Percentiles rank a stretch among this genome's conserved stretches.
Evolutionary conservation across 2,329 filamentous ascomycete genomes (phyloP).

Genomic region (Xylariaceae sp.): DNA sequence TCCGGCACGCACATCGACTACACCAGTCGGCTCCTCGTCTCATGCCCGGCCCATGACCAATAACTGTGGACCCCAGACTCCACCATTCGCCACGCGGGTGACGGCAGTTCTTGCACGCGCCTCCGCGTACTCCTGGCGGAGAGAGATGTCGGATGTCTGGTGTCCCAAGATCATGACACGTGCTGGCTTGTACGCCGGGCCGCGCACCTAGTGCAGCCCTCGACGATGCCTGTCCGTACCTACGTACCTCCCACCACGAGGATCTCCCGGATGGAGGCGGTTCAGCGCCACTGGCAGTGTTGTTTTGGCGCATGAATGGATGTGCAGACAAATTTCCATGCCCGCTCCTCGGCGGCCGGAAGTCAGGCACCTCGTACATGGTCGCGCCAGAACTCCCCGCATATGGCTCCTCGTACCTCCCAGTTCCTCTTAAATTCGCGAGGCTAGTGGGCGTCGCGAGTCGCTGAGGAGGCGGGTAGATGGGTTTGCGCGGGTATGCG

Average conservation of each 20-base stretch:
- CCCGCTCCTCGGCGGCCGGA: conserved; percentile 30
- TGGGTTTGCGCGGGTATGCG: conserved; percentile 36
- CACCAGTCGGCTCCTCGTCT: conserved; percentile 35
- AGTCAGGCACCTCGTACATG: conserved; percentile 21
- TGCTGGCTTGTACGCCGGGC: background rate
- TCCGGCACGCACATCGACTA: conserved; percentile 34
- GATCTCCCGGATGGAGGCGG: background rate
- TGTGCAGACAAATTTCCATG: conserved; percentile 31
- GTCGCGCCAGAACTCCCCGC: background rate
- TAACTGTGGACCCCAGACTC: conserved; percentile 34
- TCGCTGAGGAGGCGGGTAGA: conserved; percentile 31
- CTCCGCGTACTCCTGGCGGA: background rate
- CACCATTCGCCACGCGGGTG: conserved; percentile 31
- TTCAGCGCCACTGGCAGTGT: background rate
- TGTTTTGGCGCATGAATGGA: conserved; percentile 26
- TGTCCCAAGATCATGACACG: too few species aligned
- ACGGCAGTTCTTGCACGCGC: conserved; percentile 32
- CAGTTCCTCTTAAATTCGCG: conserved; percentile 11
- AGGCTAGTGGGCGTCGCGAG: conserved; percentile 26
- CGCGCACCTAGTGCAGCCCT: background rate
- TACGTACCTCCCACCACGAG: background rate
- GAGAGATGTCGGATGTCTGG: background rate
- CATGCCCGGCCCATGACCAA: conserved; percentile 26
- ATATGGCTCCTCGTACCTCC: conserved; percentile 16
- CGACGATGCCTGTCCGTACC: background rate